Conservation (phyloP, 225 moss, liverwort and hornwort genomes). For the Sphagnum tenellum region DNA sequence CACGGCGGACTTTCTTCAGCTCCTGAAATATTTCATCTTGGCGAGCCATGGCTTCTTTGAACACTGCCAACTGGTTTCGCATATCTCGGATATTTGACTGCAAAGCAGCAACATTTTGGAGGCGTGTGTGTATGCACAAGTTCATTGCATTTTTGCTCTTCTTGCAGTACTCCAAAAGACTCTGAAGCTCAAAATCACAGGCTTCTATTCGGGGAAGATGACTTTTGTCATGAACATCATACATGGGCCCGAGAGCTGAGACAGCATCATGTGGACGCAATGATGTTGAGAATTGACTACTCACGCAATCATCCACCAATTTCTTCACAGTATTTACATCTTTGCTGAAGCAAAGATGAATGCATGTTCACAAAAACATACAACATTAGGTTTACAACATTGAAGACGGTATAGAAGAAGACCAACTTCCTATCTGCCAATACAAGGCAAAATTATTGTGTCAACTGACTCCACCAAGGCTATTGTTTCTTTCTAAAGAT, state of each 20-base stretch:
- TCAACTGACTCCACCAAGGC: neutral
- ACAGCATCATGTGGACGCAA: constrained; percentile 97
- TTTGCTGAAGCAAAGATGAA: constrained; percentile 47
- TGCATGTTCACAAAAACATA: neutral
- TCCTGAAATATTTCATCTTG: constrained; percentile 76
- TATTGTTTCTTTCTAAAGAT: too few relatives aligned
- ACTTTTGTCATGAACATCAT: constrained; percentile 73
- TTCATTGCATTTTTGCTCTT: constrained; percentile 94
- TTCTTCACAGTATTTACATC: constrained; percentile 97
- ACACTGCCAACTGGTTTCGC: constrained; percentile 80
- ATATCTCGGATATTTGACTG: constrained; percentile 90
- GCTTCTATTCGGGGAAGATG: constrained; percentile 73
- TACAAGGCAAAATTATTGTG: too few relatives aligned
- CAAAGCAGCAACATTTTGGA: constrained; percentile 87
- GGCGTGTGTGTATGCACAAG: constrained; percentile 63
- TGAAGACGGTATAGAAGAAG: too few relatives aligned
- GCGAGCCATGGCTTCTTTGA: constrained; percentile 83
- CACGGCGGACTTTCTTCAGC: constrained; percentile 70
- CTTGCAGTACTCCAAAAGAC: constrained; percentile 72
- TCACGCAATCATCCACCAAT: constrained; percentile 88
- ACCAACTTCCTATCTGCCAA: too few relatives aligned
- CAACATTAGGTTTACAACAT: too few relatives aligned
- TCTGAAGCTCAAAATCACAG: constrained; percentile 65
- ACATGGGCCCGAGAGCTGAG: constrained; percentile 88
- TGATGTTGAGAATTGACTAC: constrained; percentile 64